Conservation (phyloP, 768 basidiomycete species). For the Boletus rubescentipes region DNA sequence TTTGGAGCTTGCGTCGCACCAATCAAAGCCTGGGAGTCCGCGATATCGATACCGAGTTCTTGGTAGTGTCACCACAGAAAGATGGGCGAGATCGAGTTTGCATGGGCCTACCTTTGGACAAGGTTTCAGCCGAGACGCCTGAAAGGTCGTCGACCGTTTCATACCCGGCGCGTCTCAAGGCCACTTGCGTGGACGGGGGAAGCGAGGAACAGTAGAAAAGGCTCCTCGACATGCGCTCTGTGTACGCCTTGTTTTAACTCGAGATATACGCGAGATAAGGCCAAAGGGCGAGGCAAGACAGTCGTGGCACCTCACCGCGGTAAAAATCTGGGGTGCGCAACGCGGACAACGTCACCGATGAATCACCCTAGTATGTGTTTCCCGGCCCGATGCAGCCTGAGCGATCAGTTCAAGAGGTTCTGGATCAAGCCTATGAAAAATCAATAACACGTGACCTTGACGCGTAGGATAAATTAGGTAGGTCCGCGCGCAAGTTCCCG, state of each 20-base stretch:
- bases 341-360: neutral
- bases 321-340: slow-evolving; percentile 2
- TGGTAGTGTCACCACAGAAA: slow-evolving; percentile 2
- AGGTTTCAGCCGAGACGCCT: slow-evolving; percentile 40
- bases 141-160: slow-evolving; percentile 54
- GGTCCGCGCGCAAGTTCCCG: slow-evolving; percentile 19
- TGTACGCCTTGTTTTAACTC: neutral
- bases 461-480: slow-evolving; percentile 31
- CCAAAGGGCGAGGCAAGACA: neutral
- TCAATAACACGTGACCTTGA: slow-evolving; percentile 28
- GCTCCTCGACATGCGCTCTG: slow-evolving; percentile 37
- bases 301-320: slow-evolving; percentile 7
- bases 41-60: slow-evolving; percentile 53
- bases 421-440: slow-evolving; percentile 3
- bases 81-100: neutral
- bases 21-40: slow-evolving; percentile 48
- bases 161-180: slow-evolving; percentile 54
- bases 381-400: too few relatives aligned
- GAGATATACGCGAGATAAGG: neutral
- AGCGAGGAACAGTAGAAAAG: slow-evolving; percentile 47
- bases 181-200: slow-evolving; percentile 44
- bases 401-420: too few relatives aligned
- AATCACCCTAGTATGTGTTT: too few relatives aligned
- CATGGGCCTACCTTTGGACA: slow-evolving; percentile 48
- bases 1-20: slow-evolving; percentile 38